Conservation (phyloP, 2,329 filamentous ascomycete species). For the Penicillium palitans region DNA sequence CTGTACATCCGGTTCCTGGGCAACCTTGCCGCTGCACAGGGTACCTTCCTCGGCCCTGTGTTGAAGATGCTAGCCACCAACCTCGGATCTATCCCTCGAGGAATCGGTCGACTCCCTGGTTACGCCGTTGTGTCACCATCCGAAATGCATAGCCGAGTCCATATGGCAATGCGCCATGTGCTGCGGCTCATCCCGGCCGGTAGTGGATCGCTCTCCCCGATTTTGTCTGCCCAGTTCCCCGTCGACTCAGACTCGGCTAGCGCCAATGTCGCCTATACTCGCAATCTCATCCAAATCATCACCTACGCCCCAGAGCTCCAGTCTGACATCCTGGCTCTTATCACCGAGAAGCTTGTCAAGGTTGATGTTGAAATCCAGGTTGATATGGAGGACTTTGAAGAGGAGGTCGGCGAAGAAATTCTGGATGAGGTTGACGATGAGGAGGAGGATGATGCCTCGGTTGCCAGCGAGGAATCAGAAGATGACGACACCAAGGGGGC, state of each 20-base stretch:
- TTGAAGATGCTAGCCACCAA: constrained; percentile 78
- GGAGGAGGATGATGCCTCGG: constrained; percentile 67
- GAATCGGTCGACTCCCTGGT: constrained; percentile 54
- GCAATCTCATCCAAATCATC: constrained; percentile 76
- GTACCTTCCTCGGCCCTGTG: constrained; percentile 71
- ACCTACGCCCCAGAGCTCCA: constrained; percentile 76
- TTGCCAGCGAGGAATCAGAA: constrained; percentile 60
- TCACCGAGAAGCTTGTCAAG: constrained; percentile 84
- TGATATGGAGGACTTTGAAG: constrained; percentile 88
- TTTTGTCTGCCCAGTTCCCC: constrained; percentile 70
- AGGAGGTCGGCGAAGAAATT: constrained; percentile 73
- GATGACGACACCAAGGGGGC: constrained; percentile 49
- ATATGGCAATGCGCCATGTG: constrained; percentile 73
- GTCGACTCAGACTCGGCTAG: constrained; percentile 73
- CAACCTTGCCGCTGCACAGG: constrained; percentile 76
- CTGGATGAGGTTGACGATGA: constrained; percentile 56
- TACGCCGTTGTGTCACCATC: constrained; percentile 61
- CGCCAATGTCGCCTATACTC: constrained; percentile 82
- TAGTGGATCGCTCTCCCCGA: constrained; percentile 65
- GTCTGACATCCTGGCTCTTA: constrained; percentile 76
- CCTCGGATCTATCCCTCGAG: constrained; percentile 64
- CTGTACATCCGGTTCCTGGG: constrained; percentile 59
- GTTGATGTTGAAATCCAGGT: constrained; percentile 95
- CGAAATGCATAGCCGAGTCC: constrained; percentile 70
- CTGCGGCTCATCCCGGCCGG: constrained; percentile 80